Percentiles rank a stretch among this genome's conserved stretches.
Evolutionary conservation across 2,329 filamentous ascomycete genomes (phyloP).

Genomic region (Thermoascus crustaceus): DNA sequence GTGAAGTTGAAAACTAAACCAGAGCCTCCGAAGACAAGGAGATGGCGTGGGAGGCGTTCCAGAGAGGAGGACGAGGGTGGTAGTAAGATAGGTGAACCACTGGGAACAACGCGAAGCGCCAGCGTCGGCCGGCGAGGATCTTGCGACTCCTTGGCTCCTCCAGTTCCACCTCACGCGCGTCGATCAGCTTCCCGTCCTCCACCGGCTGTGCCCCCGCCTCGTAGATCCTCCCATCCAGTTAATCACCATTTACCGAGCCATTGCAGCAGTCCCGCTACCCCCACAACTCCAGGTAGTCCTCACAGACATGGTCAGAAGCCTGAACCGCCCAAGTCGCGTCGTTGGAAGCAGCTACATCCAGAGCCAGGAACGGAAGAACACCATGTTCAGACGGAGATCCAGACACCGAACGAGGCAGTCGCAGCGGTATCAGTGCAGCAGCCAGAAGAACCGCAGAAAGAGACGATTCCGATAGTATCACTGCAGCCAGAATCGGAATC

Average conservation of each 20-base stretch:
- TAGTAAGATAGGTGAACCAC: constrained; percentile 15
- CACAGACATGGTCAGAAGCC: constrained; percentile 24
- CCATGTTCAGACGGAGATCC: too few relatives aligned
- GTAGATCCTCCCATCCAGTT: constrained; percentile 27
- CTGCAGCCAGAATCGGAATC: background rate
- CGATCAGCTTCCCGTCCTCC: constrained; percentile 28
- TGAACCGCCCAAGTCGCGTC: constrained; percentile 34
- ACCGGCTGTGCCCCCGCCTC: constrained; percentile 35
- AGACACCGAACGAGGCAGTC: too few relatives aligned
- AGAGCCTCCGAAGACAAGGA: constrained; percentile 35
- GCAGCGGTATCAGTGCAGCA: too few relatives aligned
- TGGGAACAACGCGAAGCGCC: constrained; percentile 5
- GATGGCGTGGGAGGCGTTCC: constrained; percentile 32
- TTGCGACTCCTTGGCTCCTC: too few relatives aligned
- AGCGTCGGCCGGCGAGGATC: constrained; percentile 3
- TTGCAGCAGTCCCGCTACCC: constrained; percentile 6
- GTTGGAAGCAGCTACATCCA: constrained; percentile 24
- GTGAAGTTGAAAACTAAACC: constrained; percentile 28
- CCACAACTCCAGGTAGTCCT: constrained; percentile 5
- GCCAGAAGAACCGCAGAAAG: too few relatives aligned
- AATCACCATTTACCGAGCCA: constrained; percentile 10
- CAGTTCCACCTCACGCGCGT: constrained; percentile 13
- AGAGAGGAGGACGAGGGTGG: constrained; percentile 23
- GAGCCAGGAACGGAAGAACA: constrained; percentile 16
- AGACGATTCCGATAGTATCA: too few relatives aligned